Conservation (phyloP, 1,284 basidiomycete genomes). For the Exsudoporus floridanus region DNA sequence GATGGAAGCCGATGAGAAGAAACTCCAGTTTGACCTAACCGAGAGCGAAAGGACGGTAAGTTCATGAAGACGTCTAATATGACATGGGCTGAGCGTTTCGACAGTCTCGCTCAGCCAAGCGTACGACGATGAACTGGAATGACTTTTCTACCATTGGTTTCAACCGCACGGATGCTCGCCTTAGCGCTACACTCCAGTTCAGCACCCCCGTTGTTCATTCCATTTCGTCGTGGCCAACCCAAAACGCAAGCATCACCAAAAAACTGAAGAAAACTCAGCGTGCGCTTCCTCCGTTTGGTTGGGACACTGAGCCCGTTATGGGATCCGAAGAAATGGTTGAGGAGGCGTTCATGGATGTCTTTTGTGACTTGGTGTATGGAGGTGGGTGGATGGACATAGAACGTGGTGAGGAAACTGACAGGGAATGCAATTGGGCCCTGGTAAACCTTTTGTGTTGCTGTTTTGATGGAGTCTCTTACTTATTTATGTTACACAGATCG, state of each 20-base stretch:
- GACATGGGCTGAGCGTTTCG: conserved; percentile 5
- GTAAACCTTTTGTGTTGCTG: conserved; percentile 47
- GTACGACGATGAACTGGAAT: conserved; percentile 80
- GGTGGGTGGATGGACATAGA: conserved; percentile 78
- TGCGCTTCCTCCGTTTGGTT: conserved; percentile 74
- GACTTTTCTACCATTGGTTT: conserved; percentile 85
- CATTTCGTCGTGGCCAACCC: conserved; percentile 69
- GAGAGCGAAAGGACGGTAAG: conserved; percentile 80
- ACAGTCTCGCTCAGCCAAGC: conserved; percentile 69
- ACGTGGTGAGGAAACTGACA: conserved; percentile 68
- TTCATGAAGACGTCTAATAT: conserved; percentile 11
- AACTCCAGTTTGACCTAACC: conserved; percentile 82
- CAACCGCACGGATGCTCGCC: conserved; percentile 67
- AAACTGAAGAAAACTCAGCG: conserved; percentile 85
- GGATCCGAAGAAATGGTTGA: conserved; percentile 75
- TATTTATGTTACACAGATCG: conserved; percentile 58
- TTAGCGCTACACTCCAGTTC: conserved; percentile 80
- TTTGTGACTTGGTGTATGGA: conserved; percentile 81
- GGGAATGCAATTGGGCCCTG: conserved; percentile 89
- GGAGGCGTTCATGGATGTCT: conserved; percentile 84
- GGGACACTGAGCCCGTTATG: conserved; percentile 80
- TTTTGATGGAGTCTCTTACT: conserved; percentile 3
- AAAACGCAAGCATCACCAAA: conserved; percentile 68
- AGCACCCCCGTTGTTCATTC: conserved; percentile 64
- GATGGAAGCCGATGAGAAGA: conserved; percentile 54